Base-by-base conservation (phyloP, 164 flowering plant species). In the Brasenia schreberi region DNA sequence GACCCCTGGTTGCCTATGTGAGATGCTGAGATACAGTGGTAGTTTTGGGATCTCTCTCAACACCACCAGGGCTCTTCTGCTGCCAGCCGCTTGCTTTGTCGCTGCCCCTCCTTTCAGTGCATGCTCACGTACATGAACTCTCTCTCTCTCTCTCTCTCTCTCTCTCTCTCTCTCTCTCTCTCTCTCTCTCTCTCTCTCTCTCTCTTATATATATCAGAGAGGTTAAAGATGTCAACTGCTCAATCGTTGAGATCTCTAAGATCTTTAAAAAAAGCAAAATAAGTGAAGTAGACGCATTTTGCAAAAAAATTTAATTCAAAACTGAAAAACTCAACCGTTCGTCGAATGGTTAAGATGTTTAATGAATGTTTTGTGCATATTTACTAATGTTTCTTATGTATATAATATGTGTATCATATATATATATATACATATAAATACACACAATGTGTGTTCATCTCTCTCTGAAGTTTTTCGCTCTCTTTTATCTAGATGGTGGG, bases 21-120 rank as follows among this genome's bases (percentile, higher is more conserved):
- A 83, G 72, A 81, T 74, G 10, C 83, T 85, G 65, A 77, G 76
- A 75, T 80, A 68, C 69, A 83, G 85, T 64, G 79, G 82, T 7
- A 76, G 78, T 59, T 67, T 84, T 5, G 96, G 96, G 7, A 80
- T 87, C 10, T 74, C 71, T 2, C 66, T 89, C 68, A 81, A 89
- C 64, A 59, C 83, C 18, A 81, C 85, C 23, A 87, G 83, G 71
- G 89, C 96, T 14, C 0, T 73, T 3, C 5, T 76, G 59, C 84
- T 89, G 11, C 96, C 96, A 17, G 45, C 85, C 39, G 84, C 83
- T 60, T 89, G 92, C 79, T 80, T 77, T 23, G 74, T 89, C 43
- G 69, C 82, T 52, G 82, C 88, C 63, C 81, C 88, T n/a, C 65
- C 88, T 9, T 68, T 76, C 53, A 12, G 74, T 42, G 43, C 76